Conservation (phyloP, 345 rosid species). For the Raphanus raphanistrum region DNA sequence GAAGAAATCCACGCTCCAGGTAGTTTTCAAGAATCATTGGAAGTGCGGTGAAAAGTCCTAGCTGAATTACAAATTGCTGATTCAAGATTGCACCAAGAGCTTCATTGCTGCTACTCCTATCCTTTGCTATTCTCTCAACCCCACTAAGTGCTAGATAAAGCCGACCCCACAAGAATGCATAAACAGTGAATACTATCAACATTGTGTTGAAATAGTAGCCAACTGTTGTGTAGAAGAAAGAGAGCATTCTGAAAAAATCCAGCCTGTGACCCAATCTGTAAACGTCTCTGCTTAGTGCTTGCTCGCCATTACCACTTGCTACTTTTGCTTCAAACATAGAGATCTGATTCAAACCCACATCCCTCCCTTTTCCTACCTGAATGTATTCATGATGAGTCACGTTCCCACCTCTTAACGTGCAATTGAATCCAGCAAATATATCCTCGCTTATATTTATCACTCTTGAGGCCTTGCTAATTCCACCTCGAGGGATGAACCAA, state of each 20-base stretch:
- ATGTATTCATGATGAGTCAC: slow-evolving; percentile 97
- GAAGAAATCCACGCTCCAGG: slow-evolving; percentile 93
- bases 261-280: slow-evolving; percentile 95
- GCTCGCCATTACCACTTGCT: slow-evolving; percentile 99
- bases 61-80: slow-evolving; percentile 92
- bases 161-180: slow-evolving; percentile 94
- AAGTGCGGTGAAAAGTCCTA: slow-evolving; percentile 92
- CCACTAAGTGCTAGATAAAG: slow-evolving; percentile 93
- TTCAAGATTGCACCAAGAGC: slow-evolving; percentile 86
- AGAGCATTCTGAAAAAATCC: slow-evolving; percentile 95
- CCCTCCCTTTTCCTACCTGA: slow-evolving; percentile 99
- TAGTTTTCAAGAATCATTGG: slow-evolving; percentile 97
- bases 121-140: slow-evolving; percentile 66
- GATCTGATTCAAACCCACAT: slow-evolving; percentile 94
- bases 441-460: slow-evolving; percentile 98
- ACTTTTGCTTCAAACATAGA: slow-evolving; percentile 99
- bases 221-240: slow-evolving; percentile 91
- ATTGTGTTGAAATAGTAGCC: slow-evolving; percentile 96
- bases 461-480: slow-evolving; percentile 93
- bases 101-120: slow-evolving; percentile 55
- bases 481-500: slow-evolving; percentile 97
- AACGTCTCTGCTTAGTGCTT: slow-evolving; percentile 94
- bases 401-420: slow-evolving; percentile 97
- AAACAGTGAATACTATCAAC: slow-evolving; percentile 87
- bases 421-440: slow-evolving; percentile 98